phyloP scores from a whole-genome alignment of 345 rosid genomes.

The Leavenworthia alabamica region DNA sequence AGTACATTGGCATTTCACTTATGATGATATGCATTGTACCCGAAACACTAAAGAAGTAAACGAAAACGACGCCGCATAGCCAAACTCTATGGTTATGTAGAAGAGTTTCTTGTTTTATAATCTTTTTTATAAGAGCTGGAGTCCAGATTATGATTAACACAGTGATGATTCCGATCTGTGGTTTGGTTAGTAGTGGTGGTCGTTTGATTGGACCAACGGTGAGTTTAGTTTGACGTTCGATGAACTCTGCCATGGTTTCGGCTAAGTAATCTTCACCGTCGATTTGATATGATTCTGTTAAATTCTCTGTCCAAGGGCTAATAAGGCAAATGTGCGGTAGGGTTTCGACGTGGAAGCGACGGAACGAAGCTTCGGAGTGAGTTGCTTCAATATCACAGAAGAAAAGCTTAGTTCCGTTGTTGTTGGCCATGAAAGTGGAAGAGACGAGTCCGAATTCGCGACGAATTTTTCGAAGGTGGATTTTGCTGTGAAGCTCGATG shows the following conservation, averaged over 20 bases:
- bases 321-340: conserved; percentile 73
- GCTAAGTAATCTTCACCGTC: conserved; percentile 52
- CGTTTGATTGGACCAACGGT: conserved; percentile 47
- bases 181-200: conserved; percentile 53
- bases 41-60: conserved; percentile 72
- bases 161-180: conserved; percentile 35
- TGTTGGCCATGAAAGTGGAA: conserved; percentile 64
- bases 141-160: conserved; percentile 32
- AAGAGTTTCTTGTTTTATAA: conserved; percentile 46
- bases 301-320: conserved; percentile 42
- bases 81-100: conserved; percentile 52
- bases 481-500: conserved; percentile 39
- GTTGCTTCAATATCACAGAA: conserved; percentile 71
- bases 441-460: conserved; percentile 60
- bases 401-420: conserved; percentile 51
- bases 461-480: conserved; percentile 48
- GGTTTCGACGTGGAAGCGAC: conserved; percentile 54
- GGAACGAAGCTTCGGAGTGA: conserved; percentile 57
- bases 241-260: conserved; percentile 65
- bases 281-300: conserved; percentile 51
- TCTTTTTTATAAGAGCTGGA: conserved; percentile 42
- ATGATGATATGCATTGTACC: conserved; percentile 74
- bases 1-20: conserved; percentile 56
- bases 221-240: conserved; percentile 49
- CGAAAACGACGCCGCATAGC: conserved; percentile 53